Evolutionary conservation across 164 flowering plant genomes (phyloP), one percentile per base, ranked within the genome.

Genomic region (Vitis riparia): DNA sequence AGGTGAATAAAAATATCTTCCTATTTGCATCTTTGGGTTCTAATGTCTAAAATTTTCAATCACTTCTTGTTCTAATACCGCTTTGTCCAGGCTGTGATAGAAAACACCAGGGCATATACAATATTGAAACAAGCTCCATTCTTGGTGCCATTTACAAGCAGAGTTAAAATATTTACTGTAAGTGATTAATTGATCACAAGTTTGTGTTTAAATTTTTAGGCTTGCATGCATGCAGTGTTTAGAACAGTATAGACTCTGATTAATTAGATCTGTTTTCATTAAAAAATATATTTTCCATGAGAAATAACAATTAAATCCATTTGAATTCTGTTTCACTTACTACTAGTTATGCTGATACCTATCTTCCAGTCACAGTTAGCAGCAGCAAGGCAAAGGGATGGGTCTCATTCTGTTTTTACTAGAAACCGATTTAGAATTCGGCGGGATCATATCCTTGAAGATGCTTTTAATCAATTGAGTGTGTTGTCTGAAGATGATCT

Each of bases 141-240:
- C 74, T 78, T 93, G 82, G 86, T 96, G 66, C 99, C 99, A 49
- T 96, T 96, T 75, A 91, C 98, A 15, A 91, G 93, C 88, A 85
- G 99, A 73, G 98, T 86, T 60, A 90, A 88, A 78, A 89, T 96
- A 71, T 91, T 91, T 77, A 82, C 90, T 59, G 99, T 93, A 78
- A 88, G 99, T 84, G 37, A 23, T 50, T 72, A 6, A 19, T 69
- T 52, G 29, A 70, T 13, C 14, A 27, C 47, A 68, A 64, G 15
- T 19, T 14, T 61, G 11, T 50, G 47, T 37, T 61, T 63, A 15
- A 55, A 32, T 55, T 27, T 0, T 15, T 32, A 64, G 37, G 72
- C 58, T 5, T 13, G 23, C 55, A 60, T 49, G 29, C 9, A 12
- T 30, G 55, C 11, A 17, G 55, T 58, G 49, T 55, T 52, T 19